phyloP scores from a whole-genome alignment of 106 monocot genomes.

The Platanthera zijinensis region DNA sequence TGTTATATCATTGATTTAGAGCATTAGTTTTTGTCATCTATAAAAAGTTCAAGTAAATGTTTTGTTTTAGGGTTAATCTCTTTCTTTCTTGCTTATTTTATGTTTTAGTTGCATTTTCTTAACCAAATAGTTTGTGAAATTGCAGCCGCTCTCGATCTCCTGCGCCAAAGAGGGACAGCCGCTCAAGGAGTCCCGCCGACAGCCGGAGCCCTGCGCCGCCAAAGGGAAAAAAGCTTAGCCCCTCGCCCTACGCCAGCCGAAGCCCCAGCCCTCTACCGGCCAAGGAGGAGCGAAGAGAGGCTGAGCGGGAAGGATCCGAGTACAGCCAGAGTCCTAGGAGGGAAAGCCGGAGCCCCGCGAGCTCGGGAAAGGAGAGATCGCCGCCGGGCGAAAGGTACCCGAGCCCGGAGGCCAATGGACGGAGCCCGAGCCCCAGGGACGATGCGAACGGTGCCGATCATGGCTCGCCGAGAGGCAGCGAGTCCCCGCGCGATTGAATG shows the following conservation, averaged over 20 bases:
- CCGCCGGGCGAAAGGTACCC: conserved; percentile 8
- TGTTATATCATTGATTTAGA: too few species aligned
- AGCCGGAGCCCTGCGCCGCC: conserved; percentile 45
- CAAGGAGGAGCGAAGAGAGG: conserved; percentile 23
- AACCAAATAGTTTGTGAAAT: too few species aligned
- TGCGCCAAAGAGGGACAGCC: conserved; percentile 44
- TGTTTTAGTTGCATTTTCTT: background rate
- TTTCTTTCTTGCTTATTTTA: background rate
- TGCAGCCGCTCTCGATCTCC: conserved; percentile 82
- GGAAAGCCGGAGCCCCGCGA: conserved; percentile 36
- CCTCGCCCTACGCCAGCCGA: conserved; percentile 40
- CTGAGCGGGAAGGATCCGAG: conserved; percentile 43
- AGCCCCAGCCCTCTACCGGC: conserved; percentile 41
- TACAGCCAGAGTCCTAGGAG: conserved; percentile 56
- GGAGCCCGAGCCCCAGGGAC: conserved; percentile 16
- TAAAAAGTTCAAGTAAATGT: too few species aligned
- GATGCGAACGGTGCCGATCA: conserved; percentile 5
- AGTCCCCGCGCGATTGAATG: conserved; percentile 17
- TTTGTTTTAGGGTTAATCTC: too few species aligned
- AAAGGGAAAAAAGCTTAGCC: conserved; percentile 37
- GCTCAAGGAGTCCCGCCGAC: conserved; percentile 53
- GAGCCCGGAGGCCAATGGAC: conserved; percentile 18
- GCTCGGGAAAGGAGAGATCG: conserved; percentile 15
- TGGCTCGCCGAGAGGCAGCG: conserved; percentile 21
- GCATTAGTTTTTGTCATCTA: too few species aligned